Evolutionary conservation across 768 basidiomycete genomes (phyloP).

Genomic region (Tephrocybe sp.): DNA sequence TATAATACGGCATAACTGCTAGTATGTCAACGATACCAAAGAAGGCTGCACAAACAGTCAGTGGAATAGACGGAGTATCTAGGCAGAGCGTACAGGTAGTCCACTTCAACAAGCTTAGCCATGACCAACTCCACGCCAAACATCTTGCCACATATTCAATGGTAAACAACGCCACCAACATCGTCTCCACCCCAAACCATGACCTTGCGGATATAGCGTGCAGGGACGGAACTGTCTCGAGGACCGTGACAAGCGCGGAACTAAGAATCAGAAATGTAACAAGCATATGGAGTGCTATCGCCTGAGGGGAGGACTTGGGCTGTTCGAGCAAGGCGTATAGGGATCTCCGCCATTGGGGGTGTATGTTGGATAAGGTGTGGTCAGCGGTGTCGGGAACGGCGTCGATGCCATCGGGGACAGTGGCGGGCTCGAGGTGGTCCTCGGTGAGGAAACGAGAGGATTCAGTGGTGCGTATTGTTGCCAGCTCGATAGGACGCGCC

Average conservation of each 20-base stretch:
- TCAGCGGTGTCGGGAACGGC: conserved; percentile 39
- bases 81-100: conserved; percentile 48
- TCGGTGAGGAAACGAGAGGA: conserved; percentile 42
- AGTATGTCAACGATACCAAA: conserved; percentile 85
- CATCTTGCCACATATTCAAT: conserved; percentile 76
- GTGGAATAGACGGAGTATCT: conserved; percentile 19
- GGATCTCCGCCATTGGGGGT: conserved; percentile 59
- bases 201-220: conserved; percentile 64
- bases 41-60: conserved; percentile 44
- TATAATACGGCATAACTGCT: conserved; percentile 85
- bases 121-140: conserved; percentile 72
- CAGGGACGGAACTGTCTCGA: conserved; percentile 79
- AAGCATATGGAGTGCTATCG: conserved; percentile 72
- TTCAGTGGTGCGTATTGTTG: conserved; percentile 24
- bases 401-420: conserved; percentile 34
- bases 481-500: conserved; percentile 24
- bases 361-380: conserved; percentile 28
- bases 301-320: conserved; percentile 71
- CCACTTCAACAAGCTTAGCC: conserved; percentile 63
- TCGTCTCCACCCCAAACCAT: conserved; percentile 89
- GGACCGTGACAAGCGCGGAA: conserved; percentile 71
- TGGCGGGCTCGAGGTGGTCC: conserved; percentile 25
- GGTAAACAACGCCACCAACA: conserved; percentile 80
- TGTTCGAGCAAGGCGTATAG: conserved; percentile 75
- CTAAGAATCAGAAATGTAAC: conserved; percentile 71